A percentile compares a stretch with the other conserved stretches of the same genome.
Conservation (phyloP, 2,329 filamentous ascomycete species). For the Exophiala aquamarina region DNA sequence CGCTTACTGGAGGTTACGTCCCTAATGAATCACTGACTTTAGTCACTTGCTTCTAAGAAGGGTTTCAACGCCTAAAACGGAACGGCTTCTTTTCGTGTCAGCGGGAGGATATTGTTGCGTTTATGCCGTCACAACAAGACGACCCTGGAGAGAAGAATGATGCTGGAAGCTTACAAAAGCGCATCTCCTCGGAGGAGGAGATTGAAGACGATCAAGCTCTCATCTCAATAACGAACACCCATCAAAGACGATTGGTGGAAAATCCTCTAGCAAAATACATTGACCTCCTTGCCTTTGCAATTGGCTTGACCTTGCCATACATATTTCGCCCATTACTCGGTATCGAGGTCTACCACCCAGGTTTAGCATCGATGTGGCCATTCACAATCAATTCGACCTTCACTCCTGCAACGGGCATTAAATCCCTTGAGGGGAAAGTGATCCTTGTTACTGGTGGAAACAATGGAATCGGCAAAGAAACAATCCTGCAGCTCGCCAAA, state of each 20-base stretch:
- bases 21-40: no score
- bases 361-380: slow-evolving; percentile 23
- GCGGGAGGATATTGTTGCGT: no score
- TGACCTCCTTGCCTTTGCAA: slow-evolving; percentile 17
- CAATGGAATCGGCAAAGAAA: slow-evolving; percentile 47
- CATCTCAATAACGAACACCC: background rate
- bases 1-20: no score
- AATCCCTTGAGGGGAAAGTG: slow-evolving; percentile 48
- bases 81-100: no score
- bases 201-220: no score
- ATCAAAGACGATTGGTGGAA: background rate
- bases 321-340: slow-evolving; percentile 21
- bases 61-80: no score
- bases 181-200: no score
- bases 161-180: no score
- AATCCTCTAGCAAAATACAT: slow-evolving; percentile 6
- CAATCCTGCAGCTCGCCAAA: slow-evolving; percentile 47
- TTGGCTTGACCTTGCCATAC: slow-evolving; percentile 20
- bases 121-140: no score
- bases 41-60: no score
- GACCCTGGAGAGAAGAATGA: no score
- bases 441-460: slow-evolving; percentile 54
- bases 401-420: slow-evolving; percentile 46
- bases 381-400: slow-evolving; percentile 30
- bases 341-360: slow-evolving; percentile 19